A percentile compares a stretch with the other conserved stretches of the same genome.
Conservation (phyloP, 1,284 basidiomycete species). For the Cryptococcus sp. region DNA sequence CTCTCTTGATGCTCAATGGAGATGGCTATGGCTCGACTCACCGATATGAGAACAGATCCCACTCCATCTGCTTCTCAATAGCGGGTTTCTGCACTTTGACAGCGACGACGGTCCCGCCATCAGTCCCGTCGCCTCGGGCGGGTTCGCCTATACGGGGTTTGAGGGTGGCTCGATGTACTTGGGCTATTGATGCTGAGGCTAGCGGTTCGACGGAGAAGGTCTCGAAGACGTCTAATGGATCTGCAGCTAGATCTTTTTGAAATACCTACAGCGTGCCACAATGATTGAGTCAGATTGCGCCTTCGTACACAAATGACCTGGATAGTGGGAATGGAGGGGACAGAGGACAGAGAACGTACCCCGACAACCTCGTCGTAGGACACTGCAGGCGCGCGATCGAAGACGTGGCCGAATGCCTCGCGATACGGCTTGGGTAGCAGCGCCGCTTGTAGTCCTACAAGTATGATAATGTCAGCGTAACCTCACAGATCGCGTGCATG, state of each 20-base stretch:
- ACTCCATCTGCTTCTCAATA: constrained; percentile 78
- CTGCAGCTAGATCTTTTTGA: constrained; percentile 65
- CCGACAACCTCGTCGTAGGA: constrained; percentile 67
- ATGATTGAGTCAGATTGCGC: too few species aligned
- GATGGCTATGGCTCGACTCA: constrained; percentile 17
- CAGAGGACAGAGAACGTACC: constrained; percentile 16
- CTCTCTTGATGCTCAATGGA: too few species aligned
- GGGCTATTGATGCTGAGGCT: constrained; percentile 84
- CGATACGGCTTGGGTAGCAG: constrained; percentile 79
- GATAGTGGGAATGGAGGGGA: neutral
- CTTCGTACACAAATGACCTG: too few species aligned
- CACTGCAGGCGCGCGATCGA: constrained; percentile 82
- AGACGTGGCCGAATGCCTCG: constrained; percentile 74
- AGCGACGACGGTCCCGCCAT: constrained; percentile 61
- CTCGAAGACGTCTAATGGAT: constrained; percentile 73
- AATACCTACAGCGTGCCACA: constrained; percentile 59
- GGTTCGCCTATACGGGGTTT: constrained; percentile 47
- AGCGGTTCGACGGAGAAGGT: constrained; percentile 71
- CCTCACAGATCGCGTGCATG: neutral
- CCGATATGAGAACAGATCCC: constrained; percentile 63
- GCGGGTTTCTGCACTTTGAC: constrained; percentile 91
- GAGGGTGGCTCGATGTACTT: constrained; percentile 78
- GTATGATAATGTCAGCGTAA: neutral
- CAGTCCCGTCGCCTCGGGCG: constrained; percentile 21
- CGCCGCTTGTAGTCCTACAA: constrained; percentile 73